phyloP scores from a whole-genome alignment of 371 early-diverging fungal species.

The Mortierella sp. region DNA sequence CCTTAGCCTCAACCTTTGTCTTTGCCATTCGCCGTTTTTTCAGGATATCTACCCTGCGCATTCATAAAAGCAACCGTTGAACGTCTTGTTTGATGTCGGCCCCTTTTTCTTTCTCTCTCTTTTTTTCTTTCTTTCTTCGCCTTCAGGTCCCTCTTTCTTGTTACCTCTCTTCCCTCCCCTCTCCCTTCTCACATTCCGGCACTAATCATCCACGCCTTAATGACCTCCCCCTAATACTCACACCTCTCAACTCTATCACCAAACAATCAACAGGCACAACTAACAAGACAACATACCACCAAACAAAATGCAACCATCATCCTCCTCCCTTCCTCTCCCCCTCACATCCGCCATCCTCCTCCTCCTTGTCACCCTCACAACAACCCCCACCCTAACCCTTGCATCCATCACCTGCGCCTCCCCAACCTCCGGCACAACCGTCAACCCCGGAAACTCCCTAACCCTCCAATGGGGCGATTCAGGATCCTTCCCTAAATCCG shows the following conservation, averaged over 20 bases:
- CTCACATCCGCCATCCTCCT: background rate
- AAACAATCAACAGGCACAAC: background rate
- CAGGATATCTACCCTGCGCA: background rate
- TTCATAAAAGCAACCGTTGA: background rate
- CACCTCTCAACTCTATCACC: background rate
- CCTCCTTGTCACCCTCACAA: background rate
- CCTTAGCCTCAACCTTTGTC: background rate
- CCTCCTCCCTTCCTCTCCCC: background rate
- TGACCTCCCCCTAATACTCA: background rate
- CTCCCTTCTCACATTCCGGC: background rate
- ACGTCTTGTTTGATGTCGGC: background rate
- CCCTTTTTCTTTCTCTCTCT: background rate
- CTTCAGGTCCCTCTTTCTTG: background rate
- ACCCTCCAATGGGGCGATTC: slow-evolving; percentile 16
- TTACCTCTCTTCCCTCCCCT: too few species aligned
- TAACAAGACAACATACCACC: background rate
- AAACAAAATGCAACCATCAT: background rate
- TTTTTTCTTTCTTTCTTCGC: background rate
- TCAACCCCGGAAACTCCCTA: background rate
- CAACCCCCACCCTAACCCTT: background rate
- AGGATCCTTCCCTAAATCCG: slow-evolving; percentile 13
- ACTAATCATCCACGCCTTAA: background rate
- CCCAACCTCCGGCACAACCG: background rate
- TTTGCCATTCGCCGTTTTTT: background rate
- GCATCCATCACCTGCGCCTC: slow-evolving; percentile 20